A percentile compares a stretch with the other conserved stretches of the same genome.
These are phyloP conservation scores for Nicotiana benthamiana DNA, from an alignment of 257 asterid genomes.

Conservation along the genomic window DNA sequence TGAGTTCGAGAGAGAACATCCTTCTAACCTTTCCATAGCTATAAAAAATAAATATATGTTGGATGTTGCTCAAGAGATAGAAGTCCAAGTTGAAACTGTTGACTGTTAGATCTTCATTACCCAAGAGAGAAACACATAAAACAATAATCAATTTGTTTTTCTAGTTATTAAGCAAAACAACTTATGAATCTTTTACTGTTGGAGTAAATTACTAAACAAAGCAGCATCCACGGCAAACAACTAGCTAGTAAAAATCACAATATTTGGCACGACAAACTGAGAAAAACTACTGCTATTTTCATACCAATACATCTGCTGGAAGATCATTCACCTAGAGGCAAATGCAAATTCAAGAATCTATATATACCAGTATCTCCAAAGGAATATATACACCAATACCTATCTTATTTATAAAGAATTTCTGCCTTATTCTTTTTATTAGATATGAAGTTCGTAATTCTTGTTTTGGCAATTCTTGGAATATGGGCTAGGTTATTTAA, in stretches of 20 bases:
- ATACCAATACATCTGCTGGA: too few relatives aligned
- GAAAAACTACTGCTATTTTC: background rate
- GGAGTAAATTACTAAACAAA: background rate
- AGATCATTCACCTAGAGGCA: too few relatives aligned
- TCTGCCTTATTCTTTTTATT: background rate
- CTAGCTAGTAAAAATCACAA: background rate
- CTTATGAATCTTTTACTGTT: background rate
- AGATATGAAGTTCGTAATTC: background rate
- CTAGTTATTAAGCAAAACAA: too few relatives aligned
- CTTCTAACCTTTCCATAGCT: too few relatives aligned
- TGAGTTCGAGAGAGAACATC: background rate
- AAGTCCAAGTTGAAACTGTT: too few relatives aligned
- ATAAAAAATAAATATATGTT: too few relatives aligned
- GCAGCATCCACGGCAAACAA: background rate
- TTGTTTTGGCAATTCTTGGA: slow-evolving; percentile 7
- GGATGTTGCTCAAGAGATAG: too few relatives aligned
- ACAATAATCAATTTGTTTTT: too few relatives aligned
- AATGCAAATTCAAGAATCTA: background rate
- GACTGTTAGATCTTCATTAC: too few relatives aligned
- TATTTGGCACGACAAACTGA: background rate
- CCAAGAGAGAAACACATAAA: too few relatives aligned
- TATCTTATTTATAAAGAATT: too few relatives aligned
- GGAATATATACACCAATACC: background rate
- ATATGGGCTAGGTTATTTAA: slow-evolving; percentile 26
- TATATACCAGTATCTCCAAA: background rate